phyloP scores from a whole-genome alignment of 1,284 basidiomycete species.

The Anthracocystis panici-leucophaei region DNA sequence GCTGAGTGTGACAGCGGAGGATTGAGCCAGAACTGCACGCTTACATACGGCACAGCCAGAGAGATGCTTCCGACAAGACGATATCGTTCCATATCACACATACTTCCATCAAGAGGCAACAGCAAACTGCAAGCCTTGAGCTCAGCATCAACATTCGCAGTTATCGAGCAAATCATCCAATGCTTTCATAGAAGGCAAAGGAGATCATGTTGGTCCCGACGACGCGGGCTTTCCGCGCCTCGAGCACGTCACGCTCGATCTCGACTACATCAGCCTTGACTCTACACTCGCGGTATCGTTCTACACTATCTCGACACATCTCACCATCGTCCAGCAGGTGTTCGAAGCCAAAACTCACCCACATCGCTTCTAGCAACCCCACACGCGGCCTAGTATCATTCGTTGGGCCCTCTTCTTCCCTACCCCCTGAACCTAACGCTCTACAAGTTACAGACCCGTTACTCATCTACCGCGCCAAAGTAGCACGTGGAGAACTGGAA shows the following conservation, averaged over 20 bases:
- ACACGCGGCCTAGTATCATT: conserved; percentile 12
- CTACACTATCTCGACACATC: background rate
- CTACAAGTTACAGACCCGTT: conserved; percentile 61
- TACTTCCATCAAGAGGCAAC: background rate
- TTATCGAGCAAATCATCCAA: background rate
- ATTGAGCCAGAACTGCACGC: conserved; percentile 22
- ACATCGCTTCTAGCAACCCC: background rate
- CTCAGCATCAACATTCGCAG: too few species aligned
- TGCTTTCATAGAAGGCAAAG: background rate
- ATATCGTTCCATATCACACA: background rate
- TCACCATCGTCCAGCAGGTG: background rate
- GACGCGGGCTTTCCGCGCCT: conserved; percentile 13
- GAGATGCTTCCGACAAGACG: background rate
- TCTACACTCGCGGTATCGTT: background rate
- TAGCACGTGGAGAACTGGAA: conserved; percentile 74
- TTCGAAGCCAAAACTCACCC: background rate
- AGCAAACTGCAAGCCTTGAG: background rate
- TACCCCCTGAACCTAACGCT: conserved; percentile 19
- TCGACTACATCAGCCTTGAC: conserved; percentile 4
- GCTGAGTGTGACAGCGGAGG: background rate
- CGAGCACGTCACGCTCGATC: conserved; percentile 7
- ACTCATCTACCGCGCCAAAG: conserved; percentile 65
- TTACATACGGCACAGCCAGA: conserved; percentile 24
- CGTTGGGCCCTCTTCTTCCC: conserved; percentile 2
- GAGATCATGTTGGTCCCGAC: conserved; percentile 31